A percentile compares a stretch with the other conserved stretches of the same genome.
phyloP scores from a whole-genome alignment of 176 grass and related monocot genomes.

The Otatea glauca region DNA sequence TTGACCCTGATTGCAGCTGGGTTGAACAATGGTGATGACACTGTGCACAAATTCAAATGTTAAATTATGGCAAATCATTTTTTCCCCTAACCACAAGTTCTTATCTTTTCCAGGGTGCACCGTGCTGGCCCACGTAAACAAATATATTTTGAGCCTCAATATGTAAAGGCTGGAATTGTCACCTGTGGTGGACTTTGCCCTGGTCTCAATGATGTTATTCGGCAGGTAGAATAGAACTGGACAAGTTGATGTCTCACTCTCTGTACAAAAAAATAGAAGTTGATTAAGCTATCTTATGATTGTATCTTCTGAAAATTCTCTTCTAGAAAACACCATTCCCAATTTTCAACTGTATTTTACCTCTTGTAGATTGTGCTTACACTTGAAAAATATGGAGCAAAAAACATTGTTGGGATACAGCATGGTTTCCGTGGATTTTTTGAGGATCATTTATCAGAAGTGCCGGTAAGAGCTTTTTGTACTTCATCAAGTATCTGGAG shows the following conservation, averaged over 20 bases:
- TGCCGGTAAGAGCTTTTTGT: constrained; percentile 58
- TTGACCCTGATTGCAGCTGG: constrained; percentile 84
- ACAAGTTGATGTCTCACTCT: neutral
- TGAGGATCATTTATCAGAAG: constrained; percentile 75
- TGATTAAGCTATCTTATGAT: constrained; percentile 6
- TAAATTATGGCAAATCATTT: constrained; percentile 3
- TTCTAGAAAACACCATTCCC: constrained; percentile 30
- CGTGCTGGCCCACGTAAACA: constrained; percentile 85
- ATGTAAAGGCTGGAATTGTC: constrained; percentile 92
- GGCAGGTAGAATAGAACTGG: constrained; percentile 62
- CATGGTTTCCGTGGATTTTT: constrained; percentile 94
- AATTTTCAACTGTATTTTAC: neutral
- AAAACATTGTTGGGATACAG: constrained; percentile 95
- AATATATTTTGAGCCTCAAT: constrained; percentile 89
- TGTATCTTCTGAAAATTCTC: constrained; percentile 25
- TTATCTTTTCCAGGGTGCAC: constrained; percentile 79
- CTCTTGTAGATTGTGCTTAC: constrained; percentile 93
- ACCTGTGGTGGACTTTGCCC: constrained; percentile 95
- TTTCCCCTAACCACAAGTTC: constrained; percentile 23
- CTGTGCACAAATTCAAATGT: constrained; percentile 20
- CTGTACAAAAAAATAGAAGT: constrained; percentile 24
- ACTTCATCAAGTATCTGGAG: constrained; percentile 35
- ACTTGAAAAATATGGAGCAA: constrained; percentile 95
- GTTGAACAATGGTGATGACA: constrained; percentile 84
- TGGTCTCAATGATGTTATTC: constrained; percentile 96